phyloP scores from a whole-genome alignment of 2,329 filamentous ascomycete species.

The Trichoderma sp. region DNA sequence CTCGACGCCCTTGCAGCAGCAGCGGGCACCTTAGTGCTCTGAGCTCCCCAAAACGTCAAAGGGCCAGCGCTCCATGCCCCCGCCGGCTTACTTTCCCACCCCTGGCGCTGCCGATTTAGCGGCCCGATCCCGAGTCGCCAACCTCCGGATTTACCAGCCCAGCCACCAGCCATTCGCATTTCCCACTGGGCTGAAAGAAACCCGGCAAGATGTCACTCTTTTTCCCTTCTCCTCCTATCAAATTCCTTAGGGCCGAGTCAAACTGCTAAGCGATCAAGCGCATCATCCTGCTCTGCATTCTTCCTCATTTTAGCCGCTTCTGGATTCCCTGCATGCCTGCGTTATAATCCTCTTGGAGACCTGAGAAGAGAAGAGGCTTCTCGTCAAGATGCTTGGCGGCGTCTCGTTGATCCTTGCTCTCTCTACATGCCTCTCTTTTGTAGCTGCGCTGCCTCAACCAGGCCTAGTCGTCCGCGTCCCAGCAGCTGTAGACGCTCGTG shows the following conservation, averaged over 20 bases:
- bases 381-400: conserved; percentile 40
- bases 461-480: conserved; percentile 35
- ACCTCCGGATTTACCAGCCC: conserved; percentile 29
- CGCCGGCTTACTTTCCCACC: background rate
- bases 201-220: conserved; percentile 13
- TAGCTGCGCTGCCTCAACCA: conserved; percentile 38
- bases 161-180: conserved; percentile 31
- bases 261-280: conserved; percentile 12
- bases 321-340: conserved; percentile 23
- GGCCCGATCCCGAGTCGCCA: conserved; percentile 29
- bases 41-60: background rate
- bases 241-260: conserved; percentile 12
- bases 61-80: background rate
- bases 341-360: conserved; percentile 12
- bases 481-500: conserved; percentile 15
- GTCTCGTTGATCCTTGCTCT: conserved; percentile 40
- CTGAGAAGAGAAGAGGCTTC: conserved; percentile 29
- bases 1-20: background rate
- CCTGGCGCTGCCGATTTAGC: conserved; percentile 16
- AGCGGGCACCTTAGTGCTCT: background rate
- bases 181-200: conserved; percentile 14
- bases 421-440: conserved; percentile 36
- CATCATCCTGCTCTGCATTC: conserved; percentile 15
- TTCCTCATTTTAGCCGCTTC: conserved; percentile 4
- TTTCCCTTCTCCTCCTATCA: conserved; percentile 22